Evolutionary conservation across 371 early-diverging fungal species (phyloP), one percentile per base, ranked within the genome.

Genomic region (Mucor sp.): DNA sequence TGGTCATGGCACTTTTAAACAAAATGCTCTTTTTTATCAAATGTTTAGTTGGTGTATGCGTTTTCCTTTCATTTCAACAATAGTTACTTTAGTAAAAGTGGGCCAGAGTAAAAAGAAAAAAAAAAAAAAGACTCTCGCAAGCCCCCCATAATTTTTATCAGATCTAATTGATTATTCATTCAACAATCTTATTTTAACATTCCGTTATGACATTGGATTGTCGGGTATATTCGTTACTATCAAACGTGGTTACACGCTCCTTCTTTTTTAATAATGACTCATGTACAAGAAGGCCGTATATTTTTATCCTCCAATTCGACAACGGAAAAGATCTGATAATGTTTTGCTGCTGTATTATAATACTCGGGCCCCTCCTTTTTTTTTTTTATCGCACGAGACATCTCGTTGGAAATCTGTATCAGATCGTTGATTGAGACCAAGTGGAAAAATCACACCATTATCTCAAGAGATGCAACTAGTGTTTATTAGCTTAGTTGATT

Each of bases 271-370:
- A 37, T n/a, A 32, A 41, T 60, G 39, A 60, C 41, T 60, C 60
- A 60, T 60, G 37, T 43, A 60, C 21, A 43, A 60, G 62, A 44
- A 11, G 19, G 19, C 25, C 8, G 12, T 50, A 11, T 50, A 50
- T 50, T 25, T 50, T 50, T 50, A 50, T 50, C 50, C 25, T 50
- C 25, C 50, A 23, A 50, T 50, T 25, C 25, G 50, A 50, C 19
- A 39, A 37, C 23, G 11, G 27, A 63, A 56, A 56, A 39, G 63
- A 63, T 63, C 63, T 63, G 63, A 63, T 63, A 63, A 55, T 37
- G 33, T 53, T 48, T 50, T 50, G 21, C n/a, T 35, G 37, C 30
- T n/a, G 28, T n/a, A n/a, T 30, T 30, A 30, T 30, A 6, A n/a
- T 48, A 33, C 55, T 5, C 55, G 53, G 35, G 30, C 19, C 27